phyloP scores from a whole-genome alignment of 768 basidiomycete genomes.

The Boletellus emodensis region DNA sequence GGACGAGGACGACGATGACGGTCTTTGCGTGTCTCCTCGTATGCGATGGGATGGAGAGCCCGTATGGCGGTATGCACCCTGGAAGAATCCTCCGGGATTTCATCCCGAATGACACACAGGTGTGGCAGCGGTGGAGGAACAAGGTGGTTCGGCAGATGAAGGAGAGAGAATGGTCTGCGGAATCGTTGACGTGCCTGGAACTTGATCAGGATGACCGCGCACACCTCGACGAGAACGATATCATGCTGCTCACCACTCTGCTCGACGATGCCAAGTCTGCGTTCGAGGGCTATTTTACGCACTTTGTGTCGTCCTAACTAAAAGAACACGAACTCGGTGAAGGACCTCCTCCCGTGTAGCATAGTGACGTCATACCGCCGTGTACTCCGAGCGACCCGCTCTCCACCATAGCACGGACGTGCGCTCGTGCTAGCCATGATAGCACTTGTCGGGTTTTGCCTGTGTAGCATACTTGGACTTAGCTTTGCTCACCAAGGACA shows the following conservation, averaged over 20 bases:
- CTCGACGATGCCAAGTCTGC: conserved; percentile 17
- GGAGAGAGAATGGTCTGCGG: background rate
- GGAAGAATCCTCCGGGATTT: conserved; percentile 18
- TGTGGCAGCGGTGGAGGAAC: conserved; percentile 24
- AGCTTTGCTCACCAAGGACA: no score
- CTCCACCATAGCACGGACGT: no score
- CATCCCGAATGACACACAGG: conserved; percentile 21
- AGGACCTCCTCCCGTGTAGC: no score
- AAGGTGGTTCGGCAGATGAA: conserved; percentile 21
- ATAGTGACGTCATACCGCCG: no score
- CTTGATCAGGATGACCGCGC: conserved; percentile 8
- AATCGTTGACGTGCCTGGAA: background rate
- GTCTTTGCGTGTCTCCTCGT: conserved; percentile 26
- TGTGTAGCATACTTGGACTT: no score
- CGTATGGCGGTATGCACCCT: conserved; percentile 10
- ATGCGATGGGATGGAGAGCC: conserved; percentile 21
- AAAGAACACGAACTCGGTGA: background rate
- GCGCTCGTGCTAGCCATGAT: no score
- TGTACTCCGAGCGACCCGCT: no score
- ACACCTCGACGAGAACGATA: conserved; percentile 8
- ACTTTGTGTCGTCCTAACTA: background rate
- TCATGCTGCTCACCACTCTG: conserved; percentile 13
- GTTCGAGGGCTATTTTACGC: conserved; percentile 13
- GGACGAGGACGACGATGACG: conserved; percentile 19
- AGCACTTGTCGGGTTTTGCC: no score